A percentile compares a stretch with the other conserved stretches of the same genome.
phyloP scores from a whole-genome alignment of 1,284 basidiomycete species.

The Marasmius fiardii region DNA sequence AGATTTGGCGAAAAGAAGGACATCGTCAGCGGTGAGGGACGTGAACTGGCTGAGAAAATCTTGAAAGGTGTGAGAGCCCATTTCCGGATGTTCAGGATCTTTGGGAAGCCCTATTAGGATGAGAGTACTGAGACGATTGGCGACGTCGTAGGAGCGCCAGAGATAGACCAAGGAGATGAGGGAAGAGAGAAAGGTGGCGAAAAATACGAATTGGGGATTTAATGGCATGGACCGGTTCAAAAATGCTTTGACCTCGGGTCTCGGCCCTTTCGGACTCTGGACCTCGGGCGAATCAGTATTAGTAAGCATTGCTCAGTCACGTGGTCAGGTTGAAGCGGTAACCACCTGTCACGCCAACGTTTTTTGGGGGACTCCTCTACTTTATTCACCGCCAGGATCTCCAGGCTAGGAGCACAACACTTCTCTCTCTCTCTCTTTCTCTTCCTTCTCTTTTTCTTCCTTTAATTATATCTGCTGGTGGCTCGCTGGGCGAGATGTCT shows the following conservation, averaged over 20 bases:
- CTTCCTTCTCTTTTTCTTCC: constrained; percentile 25
- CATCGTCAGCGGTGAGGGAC: constrained; percentile 18
- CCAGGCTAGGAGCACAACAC: constrained; percentile 8
- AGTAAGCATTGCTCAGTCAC: too few species aligned
- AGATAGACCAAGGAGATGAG: constrained; percentile 43
- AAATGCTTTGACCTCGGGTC: too few species aligned
- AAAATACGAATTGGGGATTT: constrained; percentile 37
- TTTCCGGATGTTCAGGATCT: constrained; percentile 19
- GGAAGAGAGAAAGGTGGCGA: constrained; percentile 46
- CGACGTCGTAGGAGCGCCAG: constrained; percentile 41
- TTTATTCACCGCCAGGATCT: constrained; percentile 14
- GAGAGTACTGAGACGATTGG: constrained; percentile 49
- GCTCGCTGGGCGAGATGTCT: constrained; percentile 41
- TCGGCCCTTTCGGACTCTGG: too few species aligned
- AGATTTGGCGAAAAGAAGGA: constrained; percentile 38
- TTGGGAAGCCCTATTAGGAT: constrained; percentile 61
- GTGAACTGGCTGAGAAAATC: constrained; percentile 19
- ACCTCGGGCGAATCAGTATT: too few species aligned
- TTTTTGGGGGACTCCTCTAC: background rate
- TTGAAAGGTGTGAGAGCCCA: constrained; percentile 20
- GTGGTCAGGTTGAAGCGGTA: background rate
- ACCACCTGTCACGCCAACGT: background rate
- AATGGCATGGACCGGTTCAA: constrained; percentile 8
- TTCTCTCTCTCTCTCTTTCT: constrained; percentile 12
- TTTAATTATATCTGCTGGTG: constrained; percentile 19